Conservation (phyloP, 2,329 filamentous ascomycete species). For the Cordyceps militaris region DNA sequence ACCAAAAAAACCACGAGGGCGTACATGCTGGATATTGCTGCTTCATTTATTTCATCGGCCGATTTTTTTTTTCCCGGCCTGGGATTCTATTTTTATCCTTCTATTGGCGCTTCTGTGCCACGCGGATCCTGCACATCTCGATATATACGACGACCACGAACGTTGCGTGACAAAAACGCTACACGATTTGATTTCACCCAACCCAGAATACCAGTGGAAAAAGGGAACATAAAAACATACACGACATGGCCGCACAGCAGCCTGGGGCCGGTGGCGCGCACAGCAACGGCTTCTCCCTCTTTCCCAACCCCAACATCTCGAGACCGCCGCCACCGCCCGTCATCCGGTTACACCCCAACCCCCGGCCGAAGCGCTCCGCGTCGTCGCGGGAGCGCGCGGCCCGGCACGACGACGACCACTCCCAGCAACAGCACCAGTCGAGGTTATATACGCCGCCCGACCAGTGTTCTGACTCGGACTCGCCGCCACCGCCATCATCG, state of each 20-base stretch:
- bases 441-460: conserved; percentile 9
- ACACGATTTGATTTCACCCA: neutral
- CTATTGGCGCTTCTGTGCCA: neutral
- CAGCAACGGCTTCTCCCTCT: conserved; percentile 46
- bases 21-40: neutral
- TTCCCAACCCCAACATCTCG: conserved; percentile 43
- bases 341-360: conserved; percentile 32
- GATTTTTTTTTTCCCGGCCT: neutral
- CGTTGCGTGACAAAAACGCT: neutral
- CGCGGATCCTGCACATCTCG: neutral
- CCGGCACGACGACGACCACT: conserved; percentile 18
- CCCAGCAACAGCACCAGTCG: neutral
- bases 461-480: conserved; percentile 9
- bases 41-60: neutral
- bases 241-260: conserved; percentile 32
- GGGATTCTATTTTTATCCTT: neutral
- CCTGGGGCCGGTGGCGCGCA: conserved; percentile 14
- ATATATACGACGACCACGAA: neutral
- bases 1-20: neutral
- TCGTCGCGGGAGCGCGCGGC: conserved; percentile 28
- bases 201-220: neutral
- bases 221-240: neutral
- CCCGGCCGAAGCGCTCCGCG: conserved; percentile 31
- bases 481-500: conserved; percentile 20
- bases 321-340: conserved; percentile 30